These are phyloP conservation scores for Abortiporus biennis DNA, from an alignment of 1,284 basidiomycete species.

Conservation along the genomic window DNA sequence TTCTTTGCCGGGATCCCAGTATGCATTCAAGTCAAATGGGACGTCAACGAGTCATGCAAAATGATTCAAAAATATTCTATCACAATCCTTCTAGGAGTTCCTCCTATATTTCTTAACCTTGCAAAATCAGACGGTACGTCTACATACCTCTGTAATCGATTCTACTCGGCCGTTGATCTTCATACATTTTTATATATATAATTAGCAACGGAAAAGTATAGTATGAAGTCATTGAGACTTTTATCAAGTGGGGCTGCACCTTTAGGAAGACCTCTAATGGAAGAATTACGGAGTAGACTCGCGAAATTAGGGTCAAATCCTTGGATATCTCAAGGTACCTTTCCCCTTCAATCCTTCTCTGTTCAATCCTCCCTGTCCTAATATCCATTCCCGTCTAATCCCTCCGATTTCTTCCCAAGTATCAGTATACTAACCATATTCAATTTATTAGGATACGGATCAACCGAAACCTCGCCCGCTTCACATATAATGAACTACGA, in stretches of 20 bases:
- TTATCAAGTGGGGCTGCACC: constrained; percentile 73
- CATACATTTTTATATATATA: background rate
- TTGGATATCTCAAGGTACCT: constrained; percentile 37
- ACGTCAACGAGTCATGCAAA: constrained; percentile 64
- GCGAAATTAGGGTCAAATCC: constrained; percentile 25
- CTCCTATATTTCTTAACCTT: constrained; percentile 74
- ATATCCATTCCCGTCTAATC: no score
- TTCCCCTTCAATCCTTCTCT: background rate
- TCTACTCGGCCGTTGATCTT: background rate
- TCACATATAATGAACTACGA: constrained; percentile 4
- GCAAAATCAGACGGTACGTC: constrained; percentile 50
- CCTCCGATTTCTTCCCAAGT: background rate
- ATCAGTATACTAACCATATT: background rate
- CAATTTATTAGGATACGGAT: constrained; percentile 23
- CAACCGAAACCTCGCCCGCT: constrained; percentile 32
- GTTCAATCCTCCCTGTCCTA: no score
- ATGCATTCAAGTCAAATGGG: constrained; percentile 68
- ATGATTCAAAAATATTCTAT: constrained; percentile 61
- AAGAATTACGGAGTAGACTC: constrained; percentile 37
- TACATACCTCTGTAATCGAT: constrained; percentile 7
- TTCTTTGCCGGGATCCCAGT: constrained; percentile 52
- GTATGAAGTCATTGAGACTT: constrained; percentile 55
- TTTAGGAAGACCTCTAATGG: constrained; percentile 56
- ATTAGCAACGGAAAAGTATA: constrained; percentile 59
- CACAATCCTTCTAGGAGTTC: constrained; percentile 64